These are phyloP conservation scores for Termitomyces sp. DNA, from an alignment of 768 basidiomycete species.

Conservation along the genomic window DNA sequence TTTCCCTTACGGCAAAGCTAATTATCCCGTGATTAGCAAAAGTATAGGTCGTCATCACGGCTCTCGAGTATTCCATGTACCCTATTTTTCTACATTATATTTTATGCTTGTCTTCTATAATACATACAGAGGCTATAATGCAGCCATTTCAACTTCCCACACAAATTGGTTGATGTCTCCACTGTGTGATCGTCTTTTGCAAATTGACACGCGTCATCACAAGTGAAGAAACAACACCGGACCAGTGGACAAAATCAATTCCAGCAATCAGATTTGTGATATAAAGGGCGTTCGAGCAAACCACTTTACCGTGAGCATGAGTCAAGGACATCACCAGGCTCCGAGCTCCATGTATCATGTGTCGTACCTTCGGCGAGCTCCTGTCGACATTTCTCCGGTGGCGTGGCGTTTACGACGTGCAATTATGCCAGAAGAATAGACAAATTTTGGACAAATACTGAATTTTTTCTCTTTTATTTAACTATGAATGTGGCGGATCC, in stretches of 20 bases:
- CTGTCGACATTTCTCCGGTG: not conserved
- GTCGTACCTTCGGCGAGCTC: not conserved
- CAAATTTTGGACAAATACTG: not conserved
- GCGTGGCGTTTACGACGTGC: not conserved
- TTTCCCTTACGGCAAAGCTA: not conserved
- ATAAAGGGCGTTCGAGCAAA: constrained; percentile 1
- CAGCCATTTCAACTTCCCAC: not conserved
- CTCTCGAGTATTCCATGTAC: constrained; percentile 4
- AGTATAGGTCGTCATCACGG: not conserved
- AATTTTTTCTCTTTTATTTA: not conserved
- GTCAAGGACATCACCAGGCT: not conserved
- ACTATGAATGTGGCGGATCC: constrained; percentile 4
- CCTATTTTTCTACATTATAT: constrained; percentile 9
- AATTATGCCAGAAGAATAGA: not conserved
- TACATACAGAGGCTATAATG: not conserved
- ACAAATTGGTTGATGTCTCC: not conserved
- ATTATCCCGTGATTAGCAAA: not conserved
- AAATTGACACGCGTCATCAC: not conserved
- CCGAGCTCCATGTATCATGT: not conserved
- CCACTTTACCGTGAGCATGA: not conserved
- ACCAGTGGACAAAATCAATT: not conserved
- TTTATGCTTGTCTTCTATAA: not conserved
- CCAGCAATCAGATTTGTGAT: constrained; percentile 13
- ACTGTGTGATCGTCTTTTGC: not conserved
- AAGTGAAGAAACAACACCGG: not conserved